Conservation (phyloP, 192 early-diverging fungal species). For the Phycomyces nitens region DNA sequence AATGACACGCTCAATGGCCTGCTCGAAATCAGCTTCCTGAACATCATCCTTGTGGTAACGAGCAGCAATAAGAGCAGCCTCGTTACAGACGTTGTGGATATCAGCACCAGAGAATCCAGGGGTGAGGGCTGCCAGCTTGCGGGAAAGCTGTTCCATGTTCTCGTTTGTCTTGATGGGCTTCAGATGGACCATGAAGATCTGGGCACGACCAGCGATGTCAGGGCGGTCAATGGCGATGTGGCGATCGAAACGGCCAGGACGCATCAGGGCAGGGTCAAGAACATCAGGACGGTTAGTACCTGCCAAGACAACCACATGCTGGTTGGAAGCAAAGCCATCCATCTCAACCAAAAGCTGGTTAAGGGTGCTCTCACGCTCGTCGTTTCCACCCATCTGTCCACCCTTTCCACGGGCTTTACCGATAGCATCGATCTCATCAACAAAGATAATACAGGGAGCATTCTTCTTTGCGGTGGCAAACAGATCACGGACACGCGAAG, state of each 20-base stretch:
- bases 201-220: slow-evolving; percentile 94
- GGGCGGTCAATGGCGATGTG: slow-evolving; percentile 96
- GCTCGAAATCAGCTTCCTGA: slow-evolving; percentile 87
- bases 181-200: slow-evolving; percentile 96
- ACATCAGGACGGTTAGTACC: slow-evolving; percentile 98
- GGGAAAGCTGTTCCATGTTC: slow-evolving; percentile 71
- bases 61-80: slow-evolving; percentile 97
- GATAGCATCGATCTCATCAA: slow-evolving; percentile 99
- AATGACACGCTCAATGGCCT: slow-evolving; percentile 97
- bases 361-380: slow-evolving; percentile 95
- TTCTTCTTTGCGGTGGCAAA: slow-evolving; percentile 98
- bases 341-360: slow-evolving; percentile 99
- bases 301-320: slow-evolving; percentile 93
- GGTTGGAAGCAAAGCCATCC: slow-evolving; percentile 90
- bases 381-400: slow-evolving; percentile 89
- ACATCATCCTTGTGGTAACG: slow-evolving; percentile 77
- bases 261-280: slow-evolving; percentile 90
- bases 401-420: slow-evolving; percentile 93
- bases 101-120: slow-evolving; percentile 99
- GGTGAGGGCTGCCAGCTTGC: slow-evolving; percentile 91
- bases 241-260: slow-evolving; percentile 97
- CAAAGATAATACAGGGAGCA: slow-evolving; percentile 98
- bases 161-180: slow-evolving; percentile 87
- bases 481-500: slow-evolving; percentile 88
- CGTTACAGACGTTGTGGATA: slow-evolving; percentile 97